Evolutionary conservation across 768 basidiomycete species (phyloP).

Genomic region (Leccinellum rugosiceps): DNA sequence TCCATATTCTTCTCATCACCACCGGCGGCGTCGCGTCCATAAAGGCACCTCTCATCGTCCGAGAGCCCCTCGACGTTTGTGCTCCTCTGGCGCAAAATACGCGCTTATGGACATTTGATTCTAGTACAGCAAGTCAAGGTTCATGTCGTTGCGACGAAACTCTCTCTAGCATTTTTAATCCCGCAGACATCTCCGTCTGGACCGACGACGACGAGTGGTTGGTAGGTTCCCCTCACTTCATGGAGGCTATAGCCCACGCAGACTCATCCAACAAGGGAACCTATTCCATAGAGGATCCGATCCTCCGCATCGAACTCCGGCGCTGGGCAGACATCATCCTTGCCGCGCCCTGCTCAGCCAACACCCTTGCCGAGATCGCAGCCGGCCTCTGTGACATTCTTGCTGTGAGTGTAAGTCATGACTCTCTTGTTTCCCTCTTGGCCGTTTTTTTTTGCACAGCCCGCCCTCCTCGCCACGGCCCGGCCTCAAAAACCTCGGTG

Average conservation of each 20-base stretch:
- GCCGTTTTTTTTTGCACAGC: conserved; percentile 32
- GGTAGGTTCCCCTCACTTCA: neutral
- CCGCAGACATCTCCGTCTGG: conserved; percentile 38
- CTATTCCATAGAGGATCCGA: conserved; percentile 83
- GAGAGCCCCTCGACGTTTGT: no score
- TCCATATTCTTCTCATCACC: conserved; percentile 47
- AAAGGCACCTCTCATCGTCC: no score
- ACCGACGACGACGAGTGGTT: neutral
- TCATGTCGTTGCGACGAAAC: conserved; percentile 67
- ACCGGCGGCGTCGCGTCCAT: no score
- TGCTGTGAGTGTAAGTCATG: neutral
- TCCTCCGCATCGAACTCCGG: conserved; percentile 96
- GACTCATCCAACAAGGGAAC: conserved; percentile 50
- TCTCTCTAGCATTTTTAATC: conserved; percentile 74
- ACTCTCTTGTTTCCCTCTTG: neutral
- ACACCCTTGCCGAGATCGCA: conserved; percentile 93
- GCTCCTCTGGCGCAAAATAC: no score
- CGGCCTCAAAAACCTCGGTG: conserved; percentile 57
- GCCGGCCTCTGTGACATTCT: conserved; percentile 87
- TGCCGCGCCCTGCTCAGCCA: conserved; percentile 93
- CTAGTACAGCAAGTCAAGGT: conserved; percentile 81
- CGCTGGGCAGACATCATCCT: no score
- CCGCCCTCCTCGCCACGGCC: conserved; percentile 62
- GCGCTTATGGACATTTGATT: no score
- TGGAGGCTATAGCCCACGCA: no score